These are phyloP conservation scores for Lipomyces spencermartinsiae DNA, from an alignment of 805 yeast species.

Conservation along the genomic window DNA sequence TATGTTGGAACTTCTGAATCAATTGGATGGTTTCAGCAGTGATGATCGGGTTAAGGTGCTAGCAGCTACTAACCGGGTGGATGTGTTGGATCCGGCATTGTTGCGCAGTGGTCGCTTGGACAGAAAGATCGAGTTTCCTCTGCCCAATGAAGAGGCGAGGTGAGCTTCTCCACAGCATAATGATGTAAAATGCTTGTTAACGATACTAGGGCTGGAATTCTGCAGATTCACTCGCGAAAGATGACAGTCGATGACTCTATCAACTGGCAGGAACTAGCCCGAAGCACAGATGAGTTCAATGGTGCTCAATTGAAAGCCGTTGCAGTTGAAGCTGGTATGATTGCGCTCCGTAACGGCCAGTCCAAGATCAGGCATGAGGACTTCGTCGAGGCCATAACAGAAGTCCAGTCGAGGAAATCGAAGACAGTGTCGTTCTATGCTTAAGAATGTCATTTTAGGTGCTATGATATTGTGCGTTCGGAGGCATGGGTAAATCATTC, in stretches of 20 bases:
- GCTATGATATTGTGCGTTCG: background rate
- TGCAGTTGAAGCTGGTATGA: constrained; percentile 99
- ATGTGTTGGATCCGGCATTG: constrained; percentile 97
- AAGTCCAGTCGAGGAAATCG: constrained; percentile 96
- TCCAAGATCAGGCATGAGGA: constrained; percentile 93
- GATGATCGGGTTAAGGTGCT: constrained; percentile 97
- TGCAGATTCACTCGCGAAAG: constrained; percentile 96
- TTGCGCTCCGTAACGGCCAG: constrained; percentile 95
- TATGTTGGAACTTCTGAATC: constrained; percentile 96
- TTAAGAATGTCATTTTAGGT: constrained; percentile 45
- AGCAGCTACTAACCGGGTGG: constrained; percentile 98
- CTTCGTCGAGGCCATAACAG: constrained; percentile 96
- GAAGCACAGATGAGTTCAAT: constrained; percentile 97
- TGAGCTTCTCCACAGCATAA: background rate
- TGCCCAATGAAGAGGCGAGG: constrained; percentile 96
- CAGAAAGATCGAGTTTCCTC: constrained; percentile 96
- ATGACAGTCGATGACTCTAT: constrained; percentile 91
- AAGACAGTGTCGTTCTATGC: constrained; percentile 97
- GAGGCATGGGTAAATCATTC: background rate
- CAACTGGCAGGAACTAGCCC: constrained; percentile 97
- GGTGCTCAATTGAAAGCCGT: constrained; percentile 99
- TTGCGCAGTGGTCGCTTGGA: constrained; percentile 97
- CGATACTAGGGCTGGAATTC: constrained; percentile 69
- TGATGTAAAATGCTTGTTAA: background rate
- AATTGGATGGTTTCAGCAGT: constrained; percentile 96